Evolutionary conservation across 306 rosid genomes (phyloP).

Genomic region (Leucaena leucocephala): DNA sequence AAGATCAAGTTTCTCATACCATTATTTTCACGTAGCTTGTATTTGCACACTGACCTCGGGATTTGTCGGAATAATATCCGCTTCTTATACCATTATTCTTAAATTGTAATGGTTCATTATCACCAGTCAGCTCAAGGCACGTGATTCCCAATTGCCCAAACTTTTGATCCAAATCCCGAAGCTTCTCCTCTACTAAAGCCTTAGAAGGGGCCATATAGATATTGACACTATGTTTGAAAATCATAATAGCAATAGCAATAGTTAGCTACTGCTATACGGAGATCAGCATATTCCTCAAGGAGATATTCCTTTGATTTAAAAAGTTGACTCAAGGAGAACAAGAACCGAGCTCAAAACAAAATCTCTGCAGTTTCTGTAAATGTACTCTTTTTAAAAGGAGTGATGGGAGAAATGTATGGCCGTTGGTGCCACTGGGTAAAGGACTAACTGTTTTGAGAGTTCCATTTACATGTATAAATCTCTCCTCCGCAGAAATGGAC

Average conservation of each 20-base stretch:
- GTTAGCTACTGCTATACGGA: constrained; percentile 29
- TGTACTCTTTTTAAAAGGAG: constrained; percentile 13
- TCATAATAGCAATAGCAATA: constrained; percentile 29
- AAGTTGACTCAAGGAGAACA: constrained; percentile 18
- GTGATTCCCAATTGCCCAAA: constrained; percentile 71
- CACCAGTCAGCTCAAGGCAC: constrained; percentile 94
- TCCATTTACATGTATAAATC: constrained; percentile 68
- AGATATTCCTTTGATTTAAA: not conserved
- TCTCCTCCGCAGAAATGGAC: constrained; percentile 69
- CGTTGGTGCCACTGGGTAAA: not conserved
- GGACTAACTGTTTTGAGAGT: constrained; percentile 86
- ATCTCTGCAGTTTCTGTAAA: constrained; percentile 12
- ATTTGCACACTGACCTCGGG: constrained; percentile 75
- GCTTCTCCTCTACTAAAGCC: constrained; percentile 96
- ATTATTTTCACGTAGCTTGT: constrained; percentile 26
- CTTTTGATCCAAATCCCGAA: constrained; percentile 90
- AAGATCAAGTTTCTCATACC: constrained; percentile 7
- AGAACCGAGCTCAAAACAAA: constrained; percentile 5
- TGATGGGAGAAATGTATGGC: constrained; percentile 19
- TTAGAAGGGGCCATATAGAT: constrained; percentile 92
- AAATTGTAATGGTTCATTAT: constrained; percentile 75
- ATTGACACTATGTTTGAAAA: constrained; percentile 56
- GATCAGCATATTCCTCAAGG: constrained; percentile 6
- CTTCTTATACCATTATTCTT: too few species aligned
- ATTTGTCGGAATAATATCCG: constrained; percentile 92